phyloP scores from a whole-genome alignment of 352 stramenopile genomes.

The Pythium angustatum region DNA sequence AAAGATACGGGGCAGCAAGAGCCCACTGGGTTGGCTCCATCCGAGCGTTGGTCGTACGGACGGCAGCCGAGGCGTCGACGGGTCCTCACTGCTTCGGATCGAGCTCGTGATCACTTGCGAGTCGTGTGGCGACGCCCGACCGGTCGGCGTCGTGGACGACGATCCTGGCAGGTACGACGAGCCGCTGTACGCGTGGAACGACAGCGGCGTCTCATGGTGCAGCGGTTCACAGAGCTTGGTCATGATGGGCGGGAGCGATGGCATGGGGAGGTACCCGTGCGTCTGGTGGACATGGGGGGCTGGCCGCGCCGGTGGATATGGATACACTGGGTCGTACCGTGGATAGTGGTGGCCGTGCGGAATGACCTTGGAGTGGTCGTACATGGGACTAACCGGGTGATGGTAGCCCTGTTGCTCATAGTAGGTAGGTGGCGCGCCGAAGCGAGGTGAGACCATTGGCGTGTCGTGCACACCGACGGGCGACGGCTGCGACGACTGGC shows the following conservation, averaged over 20 bases:
- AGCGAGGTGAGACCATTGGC: slow-evolving; percentile 12
- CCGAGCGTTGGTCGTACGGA: slow-evolving; percentile 15
- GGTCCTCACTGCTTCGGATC: slow-evolving; percentile 11
- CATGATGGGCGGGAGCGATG: slow-evolving; percentile 1
- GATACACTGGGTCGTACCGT: slow-evolving; percentile 3
- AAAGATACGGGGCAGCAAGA: slow-evolving; percentile 17
- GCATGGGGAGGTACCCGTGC: slow-evolving; percentile 5
- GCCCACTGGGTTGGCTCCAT: slow-evolving; percentile 4
- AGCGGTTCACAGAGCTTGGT: slow-evolving; percentile 4
- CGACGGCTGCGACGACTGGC: slow-evolving; percentile 5
- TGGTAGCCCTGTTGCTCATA: slow-evolving; percentile 6
- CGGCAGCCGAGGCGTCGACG: slow-evolving; percentile 4
- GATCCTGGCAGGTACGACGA: neutral
- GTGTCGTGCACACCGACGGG: slow-evolving; percentile 17
- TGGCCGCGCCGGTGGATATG: neutral
- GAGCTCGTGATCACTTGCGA: slow-evolving; percentile 21
- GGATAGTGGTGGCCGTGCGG: slow-evolving; percentile 6
- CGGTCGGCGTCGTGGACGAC: neutral
- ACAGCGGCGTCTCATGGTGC: neutral
- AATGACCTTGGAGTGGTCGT: slow-evolving; percentile 15
- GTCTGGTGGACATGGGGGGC: slow-evolving; percentile 1
- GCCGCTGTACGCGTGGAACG: neutral
- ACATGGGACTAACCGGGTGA: slow-evolving; percentile 10
- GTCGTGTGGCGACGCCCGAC: slow-evolving; percentile 8
- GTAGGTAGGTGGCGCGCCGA: neutral